Percentiles rank a stretch among this genome's conserved stretches.
Conservation (phyloP, 1,139 yeast species). For the Yamadazyma conglobata region DNA sequence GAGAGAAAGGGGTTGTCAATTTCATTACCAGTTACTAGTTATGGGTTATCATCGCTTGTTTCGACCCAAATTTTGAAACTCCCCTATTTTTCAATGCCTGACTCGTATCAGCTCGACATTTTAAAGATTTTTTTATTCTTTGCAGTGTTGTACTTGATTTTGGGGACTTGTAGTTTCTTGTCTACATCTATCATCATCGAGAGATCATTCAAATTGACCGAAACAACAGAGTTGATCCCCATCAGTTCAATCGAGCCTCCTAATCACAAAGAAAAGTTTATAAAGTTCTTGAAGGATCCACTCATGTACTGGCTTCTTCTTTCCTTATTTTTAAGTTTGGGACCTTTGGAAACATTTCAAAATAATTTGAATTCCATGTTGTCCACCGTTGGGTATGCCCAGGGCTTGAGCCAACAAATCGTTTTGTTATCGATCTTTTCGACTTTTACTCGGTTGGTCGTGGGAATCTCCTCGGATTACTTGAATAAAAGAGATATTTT, state of each 20-base stretch:
- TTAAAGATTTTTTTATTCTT: constrained; percentile 55
- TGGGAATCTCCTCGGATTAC: constrained; percentile 68
- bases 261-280: constrained; percentile 38
- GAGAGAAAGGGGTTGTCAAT: constrained; percentile 74
- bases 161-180: constrained; percentile 58
- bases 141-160: constrained; percentile 50
- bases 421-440: constrained; percentile 39
- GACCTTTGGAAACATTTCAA: constrained; percentile 85
- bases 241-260: constrained; percentile 34
- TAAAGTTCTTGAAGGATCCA: constrained; percentile 54
- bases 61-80: constrained; percentile 54
- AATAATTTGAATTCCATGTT: constrained; percentile 78
- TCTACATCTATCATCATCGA: constrained; percentile 56
- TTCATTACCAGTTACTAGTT: constrained; percentile 82
- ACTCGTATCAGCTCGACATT: constrained; percentile 38
- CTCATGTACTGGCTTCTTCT: constrained; percentile 63
- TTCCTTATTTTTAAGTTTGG: constrained; percentile 67
- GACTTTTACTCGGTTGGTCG: constrained; percentile 46
- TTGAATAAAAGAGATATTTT: constrained; percentile 41
- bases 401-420: constrained; percentile 54
- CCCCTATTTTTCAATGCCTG: constrained; percentile 27
- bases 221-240: constrained; percentile 17
- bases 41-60: constrained; percentile 74
- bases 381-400: constrained; percentile 20
- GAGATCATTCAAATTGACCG: constrained; percentile 20